phyloP scores from a whole-genome alignment of 306 rosid genomes.

The Bauhinia variegata region DNA sequence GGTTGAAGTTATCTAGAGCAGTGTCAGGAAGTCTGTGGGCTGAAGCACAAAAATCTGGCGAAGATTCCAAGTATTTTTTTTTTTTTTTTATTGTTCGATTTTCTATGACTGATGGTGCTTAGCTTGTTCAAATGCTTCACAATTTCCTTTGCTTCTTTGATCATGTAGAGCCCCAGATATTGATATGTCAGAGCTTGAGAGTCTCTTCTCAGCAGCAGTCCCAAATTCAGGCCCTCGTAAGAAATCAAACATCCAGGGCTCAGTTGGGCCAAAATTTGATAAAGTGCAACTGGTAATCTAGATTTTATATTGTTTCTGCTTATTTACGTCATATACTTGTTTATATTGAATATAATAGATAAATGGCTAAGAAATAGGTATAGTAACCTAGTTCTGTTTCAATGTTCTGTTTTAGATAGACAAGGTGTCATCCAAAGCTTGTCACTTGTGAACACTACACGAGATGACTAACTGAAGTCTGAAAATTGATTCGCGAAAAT shows the following conservation, averaged over 20 bases:
- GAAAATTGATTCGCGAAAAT: slow-evolving; percentile 4
- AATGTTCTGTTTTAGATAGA: slow-evolving; percentile 8
- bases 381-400: slow-evolving; percentile 19
- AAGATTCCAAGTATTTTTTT: slow-evolving; percentile 70
- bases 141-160: slow-evolving; percentile 27
- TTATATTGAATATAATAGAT: slow-evolving; percentile 21
- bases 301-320: slow-evolving; percentile 22
- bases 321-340: slow-evolving; percentile 27
- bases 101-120: slow-evolving; percentile 32
- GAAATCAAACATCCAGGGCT: slow-evolving; percentile 51
- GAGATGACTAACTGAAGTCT: slow-evolving; percentile 26
- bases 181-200: slow-evolving; percentile 94
- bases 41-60: slow-evolving; percentile 80
- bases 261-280: slow-evolving; percentile 70
- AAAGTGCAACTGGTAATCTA: slow-evolving; percentile 86
- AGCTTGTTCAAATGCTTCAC: slow-evolving; percentile 29
- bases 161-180: slow-evolving; percentile 85
- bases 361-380: slow-evolving; percentile 13
- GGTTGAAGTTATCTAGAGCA: slow-evolving; percentile 87
- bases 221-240: slow-evolving; percentile 54
- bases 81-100: slow-evolving; percentile 29
- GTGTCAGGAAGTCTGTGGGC: slow-evolving; percentile 95
- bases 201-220: slow-evolving; percentile 75
- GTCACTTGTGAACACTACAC: slow-evolving; percentile 7
- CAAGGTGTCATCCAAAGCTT: slow-evolving; percentile 22